A percentile compares a stretch with the other conserved stretches of the same genome.
Conservation (phyloP, 2,329 filamentous ascomycete genomes). For the Aspergillus bombycis region DNA sequence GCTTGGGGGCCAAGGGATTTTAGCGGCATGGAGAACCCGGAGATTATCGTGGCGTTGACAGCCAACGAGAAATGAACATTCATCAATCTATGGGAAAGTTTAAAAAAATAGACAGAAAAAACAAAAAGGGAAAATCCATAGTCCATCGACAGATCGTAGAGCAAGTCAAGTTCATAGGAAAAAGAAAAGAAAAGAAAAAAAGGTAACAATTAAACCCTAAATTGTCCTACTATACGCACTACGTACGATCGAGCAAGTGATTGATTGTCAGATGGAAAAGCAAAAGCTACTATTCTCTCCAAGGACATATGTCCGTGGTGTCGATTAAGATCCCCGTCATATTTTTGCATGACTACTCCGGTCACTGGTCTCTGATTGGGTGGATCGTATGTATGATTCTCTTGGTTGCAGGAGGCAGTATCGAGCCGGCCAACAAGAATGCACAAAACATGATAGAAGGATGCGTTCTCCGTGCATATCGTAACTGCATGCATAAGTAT, state of each 20-base stretch:
- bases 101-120: slow-evolving; percentile 5
- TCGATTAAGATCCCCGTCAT: neutral
- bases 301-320: slow-evolving; percentile 11
- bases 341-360: neutral
- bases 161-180: neutral
- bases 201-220: no score
- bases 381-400: neutral
- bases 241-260: neutral
- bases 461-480: slow-evolving; percentile 4
- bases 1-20: slow-evolving; percentile 23
- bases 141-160: no score
- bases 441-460: neutral
- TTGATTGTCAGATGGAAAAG: neutral
- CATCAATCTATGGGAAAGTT: slow-evolving; percentile 7
- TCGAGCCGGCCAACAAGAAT: neutral
- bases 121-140: slow-evolving; percentile 1
- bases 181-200: neutral
- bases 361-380: neutral
- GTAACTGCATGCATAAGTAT: slow-evolving; percentile 2
- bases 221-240: neutral
- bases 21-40: slow-evolving; percentile 24
- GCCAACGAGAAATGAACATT: slow-evolving; percentile 15
- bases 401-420: neutral
- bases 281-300: slow-evolving; percentile 12
- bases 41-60: slow-evolving; percentile 29